Conservation (phyloP, 2,329 filamentous ascomycete genomes). For the Coniochaeta prunicola region DNA sequence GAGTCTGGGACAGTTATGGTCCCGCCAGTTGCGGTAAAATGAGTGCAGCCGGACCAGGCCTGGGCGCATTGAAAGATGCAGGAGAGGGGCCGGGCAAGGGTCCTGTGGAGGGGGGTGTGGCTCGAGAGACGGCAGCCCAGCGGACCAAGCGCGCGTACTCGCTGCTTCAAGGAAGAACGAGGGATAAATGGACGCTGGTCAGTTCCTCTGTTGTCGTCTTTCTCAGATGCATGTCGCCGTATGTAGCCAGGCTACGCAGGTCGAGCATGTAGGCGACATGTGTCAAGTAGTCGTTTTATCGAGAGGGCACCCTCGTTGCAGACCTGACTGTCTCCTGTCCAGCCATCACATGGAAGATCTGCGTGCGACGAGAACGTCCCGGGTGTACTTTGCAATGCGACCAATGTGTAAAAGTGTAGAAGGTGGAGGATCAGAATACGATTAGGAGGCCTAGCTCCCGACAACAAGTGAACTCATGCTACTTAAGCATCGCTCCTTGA, state of each 20-base stretch:
- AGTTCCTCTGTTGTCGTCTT: neutral
- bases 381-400: neutral
- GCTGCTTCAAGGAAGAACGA: conserved; percentile 5
- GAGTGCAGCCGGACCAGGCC: conserved; percentile 15
- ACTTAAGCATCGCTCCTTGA: too few relatives aligned
- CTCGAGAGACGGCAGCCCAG: conserved; percentile 16
- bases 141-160: conserved; percentile 17
- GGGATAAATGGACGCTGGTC: conserved; percentile 12
- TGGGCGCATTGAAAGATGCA: conserved; percentile 15
- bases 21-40: conserved; percentile 27
- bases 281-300: neutral
- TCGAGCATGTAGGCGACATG: neutral
- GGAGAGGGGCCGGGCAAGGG: conserved; percentile 7
- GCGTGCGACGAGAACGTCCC: too few relatives aligned
- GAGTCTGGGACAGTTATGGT: conserved; percentile 15
- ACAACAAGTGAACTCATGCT: too few relatives aligned
- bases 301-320: neutral
- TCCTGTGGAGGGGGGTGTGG: conserved; percentile 11
- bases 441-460: too few relatives aligned
- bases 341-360: too few relatives aligned
- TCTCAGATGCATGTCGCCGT: neutral
- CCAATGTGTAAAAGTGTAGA: too few relatives aligned
- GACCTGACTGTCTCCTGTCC: too few relatives aligned
- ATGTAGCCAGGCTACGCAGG: neutral
- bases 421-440: too few relatives aligned